phyloP scores from a whole-genome alignment of 78 protist genomes.

The Anaeramoeba flamelloides region DNA sequence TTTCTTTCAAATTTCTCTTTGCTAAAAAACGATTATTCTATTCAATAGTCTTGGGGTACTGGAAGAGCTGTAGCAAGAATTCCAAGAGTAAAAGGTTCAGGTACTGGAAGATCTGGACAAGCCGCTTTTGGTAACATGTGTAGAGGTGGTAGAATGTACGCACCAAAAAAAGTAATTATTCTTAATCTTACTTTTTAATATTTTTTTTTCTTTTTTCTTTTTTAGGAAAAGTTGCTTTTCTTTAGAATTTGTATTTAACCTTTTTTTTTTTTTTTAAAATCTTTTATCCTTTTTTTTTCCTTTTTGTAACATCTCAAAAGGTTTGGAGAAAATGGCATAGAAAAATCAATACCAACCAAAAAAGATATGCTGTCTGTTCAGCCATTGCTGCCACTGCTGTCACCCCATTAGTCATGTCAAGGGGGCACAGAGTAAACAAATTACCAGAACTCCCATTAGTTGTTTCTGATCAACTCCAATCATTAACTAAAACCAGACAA shows the following conservation, averaged over 20 bases:
- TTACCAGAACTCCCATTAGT: slow-evolving; percentile 92
- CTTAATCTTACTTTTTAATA: too few species aligned
- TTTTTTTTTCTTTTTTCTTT: too few species aligned
- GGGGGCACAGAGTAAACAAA: too few species aligned
- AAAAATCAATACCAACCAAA: slow-evolving; percentile 77
- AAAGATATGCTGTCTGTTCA: slow-evolving; percentile 80
- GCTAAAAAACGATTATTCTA: too few species aligned
- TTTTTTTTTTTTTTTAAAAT: too few species aligned
- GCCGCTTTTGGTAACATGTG: slow-evolving; percentile 97
- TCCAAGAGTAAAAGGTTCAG: slow-evolving; percentile 97
- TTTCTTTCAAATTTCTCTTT: too few species aligned
- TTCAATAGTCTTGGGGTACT: slow-evolving; percentile 99
- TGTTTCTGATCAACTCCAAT: slow-evolving; percentile 50
- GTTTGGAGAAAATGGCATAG: slow-evolving; percentile 90
- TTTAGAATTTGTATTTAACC: too few species aligned
- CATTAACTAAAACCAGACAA: slow-evolving; percentile 63
- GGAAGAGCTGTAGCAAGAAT: slow-evolving; percentile 99
- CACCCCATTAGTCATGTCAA: slow-evolving; percentile 89
- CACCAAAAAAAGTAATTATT: too few species aligned
- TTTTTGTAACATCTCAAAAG: too few species aligned
- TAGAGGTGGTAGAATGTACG: slow-evolving; percentile 94
- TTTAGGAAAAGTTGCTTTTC: too few species aligned
- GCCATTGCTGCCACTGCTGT: slow-evolving; percentile 98
- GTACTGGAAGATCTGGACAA: slow-evolving; percentile 95
- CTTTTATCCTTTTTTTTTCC: too few species aligned